Evolutionary conservation across 441 rosid genomes (phyloP).

Genomic region (Arabidopsis lyrata): DNA sequence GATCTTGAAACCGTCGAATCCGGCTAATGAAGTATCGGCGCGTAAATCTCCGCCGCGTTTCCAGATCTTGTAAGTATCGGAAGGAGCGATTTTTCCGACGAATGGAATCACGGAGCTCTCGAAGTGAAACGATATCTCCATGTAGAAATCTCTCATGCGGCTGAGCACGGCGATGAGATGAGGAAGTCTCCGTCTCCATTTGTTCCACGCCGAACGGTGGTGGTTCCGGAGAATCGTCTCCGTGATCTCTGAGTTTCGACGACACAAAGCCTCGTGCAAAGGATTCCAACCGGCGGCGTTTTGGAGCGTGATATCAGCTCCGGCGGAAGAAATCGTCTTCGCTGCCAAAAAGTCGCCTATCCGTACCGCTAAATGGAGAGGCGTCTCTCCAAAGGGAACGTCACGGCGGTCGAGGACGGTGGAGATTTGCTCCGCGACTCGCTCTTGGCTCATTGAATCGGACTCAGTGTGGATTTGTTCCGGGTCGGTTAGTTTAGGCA

Average conservation of each 20-base stretch:
- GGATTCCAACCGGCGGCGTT: slow-evolving; percentile 85
- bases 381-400: slow-evolving; percentile 81
- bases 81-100: slow-evolving; percentile 86
- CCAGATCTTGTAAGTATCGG: slow-evolving; percentile 97
- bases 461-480: slow-evolving; percentile 63
- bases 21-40: slow-evolving; percentile 83
- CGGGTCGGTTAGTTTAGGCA: slow-evolving; percentile 76
- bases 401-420: slow-evolving; percentile 80
- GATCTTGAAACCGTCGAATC: slow-evolving; percentile 90
- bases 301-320: slow-evolving; percentile 79
- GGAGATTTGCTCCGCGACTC: slow-evolving; percentile 68
- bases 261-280: slow-evolving; percentile 82
- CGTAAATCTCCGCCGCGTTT: slow-evolving; percentile 89
- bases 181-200: slow-evolving; percentile 92
- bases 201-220: slow-evolving; percentile 81
- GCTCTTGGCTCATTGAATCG: slow-evolving; percentile 68
- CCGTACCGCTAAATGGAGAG: slow-evolving; percentile 87
- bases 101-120: slow-evolving; percentile 97
- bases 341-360: slow-evolving; percentile 65
- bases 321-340: slow-evolving; percentile 60
- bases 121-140: slow-evolving; percentile 94
- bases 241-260: slow-evolving; percentile 67
- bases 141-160: slow-evolving; percentile 93
- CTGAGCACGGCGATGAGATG: slow-evolving; percentile 68
- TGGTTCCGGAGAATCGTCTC: slow-evolving; percentile 60